Percentiles rank a stretch among this genome's conserved stretches.
phyloP scores from a whole-genome alignment of 2,329 filamentous ascomycete species.

The Polytolypa hystricis region DNA sequence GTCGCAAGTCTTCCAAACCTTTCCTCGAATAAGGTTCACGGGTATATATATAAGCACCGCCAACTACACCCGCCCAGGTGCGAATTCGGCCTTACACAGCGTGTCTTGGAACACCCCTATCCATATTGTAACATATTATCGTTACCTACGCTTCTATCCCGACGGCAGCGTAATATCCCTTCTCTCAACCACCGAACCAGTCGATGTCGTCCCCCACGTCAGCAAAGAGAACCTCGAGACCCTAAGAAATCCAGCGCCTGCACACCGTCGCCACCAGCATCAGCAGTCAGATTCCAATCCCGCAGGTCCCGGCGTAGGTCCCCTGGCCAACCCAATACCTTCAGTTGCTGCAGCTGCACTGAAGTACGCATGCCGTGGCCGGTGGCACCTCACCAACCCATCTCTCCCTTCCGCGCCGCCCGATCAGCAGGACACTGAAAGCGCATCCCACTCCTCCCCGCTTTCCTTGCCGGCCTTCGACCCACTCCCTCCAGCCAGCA shows the following conservation, averaged over 20 bases:
- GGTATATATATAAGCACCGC: slow-evolving; percentile 95
- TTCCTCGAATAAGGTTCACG: slow-evolving; percentile 84
- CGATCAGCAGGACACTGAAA: not conserved
- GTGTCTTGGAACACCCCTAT: slow-evolving; percentile 72
- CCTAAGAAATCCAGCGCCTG: slow-evolving; percentile 19
- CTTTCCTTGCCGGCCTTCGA: slow-evolving; percentile 17
- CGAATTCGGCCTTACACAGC: slow-evolving; percentile 53
- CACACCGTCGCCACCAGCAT: slow-evolving; percentile 27
- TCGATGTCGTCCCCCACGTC: slow-evolving; percentile 78
- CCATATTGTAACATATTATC: slow-evolving; percentile 95
- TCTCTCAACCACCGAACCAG: slow-evolving; percentile 67
- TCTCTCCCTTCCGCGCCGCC: slow-evolving; percentile 24
- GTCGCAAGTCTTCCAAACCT: slow-evolving; percentile 62
- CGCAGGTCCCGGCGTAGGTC: slow-evolving; percentile 14
- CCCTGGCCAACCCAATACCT: slow-evolving; percentile 23
- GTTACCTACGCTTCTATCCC: slow-evolving; percentile 89
- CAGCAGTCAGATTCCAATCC: slow-evolving; percentile 33
- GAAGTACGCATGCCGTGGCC: slow-evolving; percentile 54
- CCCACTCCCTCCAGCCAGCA: slow-evolving; percentile 13
- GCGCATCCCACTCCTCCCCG: not conserved
- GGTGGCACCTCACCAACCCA: slow-evolving; percentile 54
- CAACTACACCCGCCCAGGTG: slow-evolving; percentile 82
- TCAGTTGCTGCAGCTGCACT: slow-evolving; percentile 45
- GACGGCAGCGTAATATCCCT: slow-evolving; percentile 76
- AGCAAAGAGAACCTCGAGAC: slow-evolving; percentile 54